A percentile compares a stretch with the other conserved stretches of the same genome.
These are phyloP conservation scores for Musa schizocarpa DNA, from an alignment of 176 grass and related monocot genomes.

Conservation along the genomic window DNA sequence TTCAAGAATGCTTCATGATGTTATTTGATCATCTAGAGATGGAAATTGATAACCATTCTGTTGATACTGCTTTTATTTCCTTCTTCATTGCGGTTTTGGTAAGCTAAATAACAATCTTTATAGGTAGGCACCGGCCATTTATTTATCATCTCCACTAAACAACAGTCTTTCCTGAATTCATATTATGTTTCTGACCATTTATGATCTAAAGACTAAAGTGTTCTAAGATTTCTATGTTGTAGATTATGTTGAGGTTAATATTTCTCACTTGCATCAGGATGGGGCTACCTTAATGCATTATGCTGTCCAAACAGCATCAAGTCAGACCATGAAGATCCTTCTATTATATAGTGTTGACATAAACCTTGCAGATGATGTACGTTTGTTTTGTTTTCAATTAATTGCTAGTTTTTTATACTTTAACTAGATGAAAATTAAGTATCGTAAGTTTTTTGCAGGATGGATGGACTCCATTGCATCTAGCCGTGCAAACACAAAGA, in stretches of 20 bases:
- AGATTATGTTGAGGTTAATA: neutral
- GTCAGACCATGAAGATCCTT: conserved; percentile 71
- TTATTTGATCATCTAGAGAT: neutral
- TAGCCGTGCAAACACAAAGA: conserved; percentile 84
- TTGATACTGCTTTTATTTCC: neutral
- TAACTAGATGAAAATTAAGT: conserved; percentile 15
- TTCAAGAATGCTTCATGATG: neutral
- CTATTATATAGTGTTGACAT: conserved; percentile 86
- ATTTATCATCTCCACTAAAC: too few species aligned
- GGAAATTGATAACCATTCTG: neutral
- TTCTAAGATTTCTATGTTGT: neutral
- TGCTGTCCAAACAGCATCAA: conserved; percentile 80
- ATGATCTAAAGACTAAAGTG: neutral
- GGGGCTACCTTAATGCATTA: conserved; percentile 90
- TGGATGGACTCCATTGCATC: conserved; percentile 98
- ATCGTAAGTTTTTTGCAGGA: conserved; percentile 35
- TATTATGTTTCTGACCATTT: too few species aligned
- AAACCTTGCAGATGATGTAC: conserved; percentile 73
- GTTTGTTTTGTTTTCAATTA: conserved; percentile 1
- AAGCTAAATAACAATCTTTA: too few species aligned
- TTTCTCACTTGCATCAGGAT: conserved; percentile 51
- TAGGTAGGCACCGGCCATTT: too few species aligned
- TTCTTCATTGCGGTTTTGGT: neutral
- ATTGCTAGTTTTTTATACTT: conserved; percentile 1
- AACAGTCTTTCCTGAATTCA: too few species aligned